phyloP scores from a whole-genome alignment of 1,139 yeast species.

The Geotrichum macrosporum region DNA sequence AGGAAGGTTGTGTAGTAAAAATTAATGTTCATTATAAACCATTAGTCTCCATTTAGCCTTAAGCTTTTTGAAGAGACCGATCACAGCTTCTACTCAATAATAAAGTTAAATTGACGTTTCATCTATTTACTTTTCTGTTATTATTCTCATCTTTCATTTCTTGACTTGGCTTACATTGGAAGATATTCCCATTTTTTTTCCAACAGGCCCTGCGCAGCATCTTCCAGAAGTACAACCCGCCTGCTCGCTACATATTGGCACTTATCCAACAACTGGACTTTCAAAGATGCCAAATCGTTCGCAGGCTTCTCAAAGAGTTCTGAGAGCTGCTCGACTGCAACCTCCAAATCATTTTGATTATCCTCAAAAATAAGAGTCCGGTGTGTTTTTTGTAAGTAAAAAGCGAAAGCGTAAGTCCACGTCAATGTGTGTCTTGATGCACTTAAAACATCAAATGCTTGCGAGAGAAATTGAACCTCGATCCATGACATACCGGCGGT shows the following conservation, averaged over 20 bases:
- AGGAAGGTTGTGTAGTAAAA: no score
- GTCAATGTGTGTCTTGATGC: constrained; percentile 73
- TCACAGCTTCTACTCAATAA: no score
- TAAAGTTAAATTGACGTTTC: no score
- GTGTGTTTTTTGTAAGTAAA: constrained; percentile 52
- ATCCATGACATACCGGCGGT: constrained; percentile 73
- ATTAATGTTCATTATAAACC: no score
- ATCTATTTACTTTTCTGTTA: neutral
- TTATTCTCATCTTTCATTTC: no score
- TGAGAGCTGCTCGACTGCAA: constrained; percentile 75
- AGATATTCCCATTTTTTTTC: constrained; percentile 37
- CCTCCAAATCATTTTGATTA: constrained; percentile 65
- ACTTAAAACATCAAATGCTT: constrained; percentile 60
- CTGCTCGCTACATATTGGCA: constrained; percentile 39
- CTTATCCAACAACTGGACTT: constrained; percentile 38
- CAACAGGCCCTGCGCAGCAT: constrained; percentile 36
- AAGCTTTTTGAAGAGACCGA: no score
- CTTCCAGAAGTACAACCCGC: constrained; percentile 36
- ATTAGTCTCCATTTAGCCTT: no score
- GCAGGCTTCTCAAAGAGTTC: constrained; percentile 51
- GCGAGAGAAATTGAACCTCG: constrained; percentile 78
- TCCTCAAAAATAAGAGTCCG: constrained; percentile 56
- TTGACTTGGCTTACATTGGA: neutral
- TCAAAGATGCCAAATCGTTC: constrained; percentile 33
- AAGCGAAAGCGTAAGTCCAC: constrained; percentile 89